These are phyloP conservation scores for Candida lessepsii DNA, from an alignment of 805 yeast species.

Conservation along the genomic window DNA sequence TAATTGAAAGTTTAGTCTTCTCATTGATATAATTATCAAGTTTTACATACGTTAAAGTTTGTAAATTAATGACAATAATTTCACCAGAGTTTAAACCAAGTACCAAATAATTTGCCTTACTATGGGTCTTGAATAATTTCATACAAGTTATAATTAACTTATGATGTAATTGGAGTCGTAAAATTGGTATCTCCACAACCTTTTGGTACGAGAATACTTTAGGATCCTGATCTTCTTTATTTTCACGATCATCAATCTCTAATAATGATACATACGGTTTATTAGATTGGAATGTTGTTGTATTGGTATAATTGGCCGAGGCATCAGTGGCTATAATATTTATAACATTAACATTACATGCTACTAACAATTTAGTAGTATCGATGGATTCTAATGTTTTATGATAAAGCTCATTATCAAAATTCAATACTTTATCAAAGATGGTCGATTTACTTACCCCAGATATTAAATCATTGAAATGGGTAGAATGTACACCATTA, in stretches of 20 bases:
- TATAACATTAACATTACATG: constrained; percentile 50
- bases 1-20: constrained; percentile 2
- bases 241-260: constrained; percentile 12
- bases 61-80: constrained; percentile 57
- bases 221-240: constrained; percentile 4
- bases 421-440: constrained; percentile 12
- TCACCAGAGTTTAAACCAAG: constrained; percentile 71
- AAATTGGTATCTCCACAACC: constrained; percentile 44
- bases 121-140: constrained; percentile 26
- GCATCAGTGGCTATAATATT: constrained; percentile 43
- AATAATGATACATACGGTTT: constrained; percentile 23
- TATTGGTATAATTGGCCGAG: constrained; percentile 21
- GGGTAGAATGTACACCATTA: not conserved
- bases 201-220: constrained; percentile 20
- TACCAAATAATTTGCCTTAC: constrained; percentile 46
- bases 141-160: constrained; percentile 41
- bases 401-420: constrained; percentile 9
- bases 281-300: constrained; percentile 19
- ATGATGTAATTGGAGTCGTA: constrained; percentile 40
- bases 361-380: constrained; percentile 34
- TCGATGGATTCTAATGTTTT: constrained; percentile 8
- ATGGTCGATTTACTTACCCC: constrained; percentile 8
- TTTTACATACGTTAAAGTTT: constrained; percentile 42
- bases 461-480: constrained; percentile 10
- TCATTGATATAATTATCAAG: constrained; percentile 27